phyloP scores from a whole-genome alignment of 495 filamentous ascomycete species.

The Jackrogersella minutella region DNA sequence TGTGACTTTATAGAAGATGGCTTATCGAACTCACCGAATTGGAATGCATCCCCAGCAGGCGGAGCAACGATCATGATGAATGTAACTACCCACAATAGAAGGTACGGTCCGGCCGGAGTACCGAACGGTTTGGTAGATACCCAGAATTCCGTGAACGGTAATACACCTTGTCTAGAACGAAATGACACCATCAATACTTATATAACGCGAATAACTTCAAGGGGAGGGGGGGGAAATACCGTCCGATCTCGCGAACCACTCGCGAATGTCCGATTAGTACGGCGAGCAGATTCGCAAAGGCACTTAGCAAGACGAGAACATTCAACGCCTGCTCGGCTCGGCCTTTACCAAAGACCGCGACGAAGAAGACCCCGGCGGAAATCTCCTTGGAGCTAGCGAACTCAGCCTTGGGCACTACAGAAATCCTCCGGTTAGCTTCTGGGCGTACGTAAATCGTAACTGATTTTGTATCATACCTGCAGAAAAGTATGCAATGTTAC shows the following conservation, averaged over 20 bases:
- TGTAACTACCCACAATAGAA: conserved; percentile 66
- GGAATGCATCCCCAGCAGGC: conserved; percentile 73
- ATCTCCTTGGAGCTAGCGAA: conserved; percentile 61
- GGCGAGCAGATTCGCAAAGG: conserved; percentile 70
- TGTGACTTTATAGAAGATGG: too few relatives aligned
- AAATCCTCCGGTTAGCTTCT: conserved; percentile 8
- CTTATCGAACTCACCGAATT: conserved; percentile 54
- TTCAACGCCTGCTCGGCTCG: conserved; percentile 62
- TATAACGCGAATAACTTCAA: background rate
- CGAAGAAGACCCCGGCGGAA: conserved; percentile 67
- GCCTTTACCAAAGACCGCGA: conserved; percentile 63
- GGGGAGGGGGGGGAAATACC: conserved; percentile 37
- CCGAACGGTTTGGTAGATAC: conserved; percentile 70
- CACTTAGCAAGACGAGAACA: conserved; percentile 67
- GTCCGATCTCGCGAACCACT: conserved; percentile 67
- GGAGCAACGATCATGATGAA: conserved; percentile 71
- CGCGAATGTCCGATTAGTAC: conserved; percentile 66
- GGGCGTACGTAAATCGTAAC: background rate
- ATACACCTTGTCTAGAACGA: conserved; percentile 65
- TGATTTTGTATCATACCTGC: conserved; percentile 43
- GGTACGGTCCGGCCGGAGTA: conserved; percentile 67
- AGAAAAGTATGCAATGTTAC: conserved; percentile 69
- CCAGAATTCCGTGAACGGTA: conserved; percentile 70
- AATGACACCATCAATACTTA: background rate
- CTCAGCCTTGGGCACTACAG: conserved; percentile 58